Base-by-base conservation (phyloP, 1,284 basidiomycete species). In the Rhodofomes roseus region DNA sequence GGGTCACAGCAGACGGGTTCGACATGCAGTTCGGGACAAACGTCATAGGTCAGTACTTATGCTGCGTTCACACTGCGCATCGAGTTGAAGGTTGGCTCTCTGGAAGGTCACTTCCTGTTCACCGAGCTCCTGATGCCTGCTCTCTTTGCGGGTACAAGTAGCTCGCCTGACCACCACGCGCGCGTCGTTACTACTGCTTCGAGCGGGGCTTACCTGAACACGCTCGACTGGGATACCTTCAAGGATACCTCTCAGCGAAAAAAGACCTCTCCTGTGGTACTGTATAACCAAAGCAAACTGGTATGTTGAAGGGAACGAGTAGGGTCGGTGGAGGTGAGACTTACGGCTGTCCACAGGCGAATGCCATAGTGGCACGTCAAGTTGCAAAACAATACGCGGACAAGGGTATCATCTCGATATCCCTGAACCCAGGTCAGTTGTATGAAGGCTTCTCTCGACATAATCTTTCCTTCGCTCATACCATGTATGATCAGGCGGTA, bases 1-100 rank as follows among this genome's bases (percentile, higher is more conserved):
- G 71, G 58, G 60, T 78, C 43, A 86, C 85, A 0, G 70, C 71
- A 23, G 79, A 89, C 59, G 82, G 82, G 2, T 85, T 83, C 65
- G 83, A 87, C 48, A 67, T 85, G 4, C 83, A 85, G 64, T 85
- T 84, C 58, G 86, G 85, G 0, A 85, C 83, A 9, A 88, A 87
- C 66, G 76, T 79, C 34, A 69, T 86, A 22, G 79, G 80, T 71
- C 34, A 27, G 20, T 16, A 1, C 9, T 12, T n/a, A 14, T 29
- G 44, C 14, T 27, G 14, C n/a, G 5, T 9, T 1, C 22, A 18
- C 8, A 18, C 23, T 29, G 29, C 12, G 22, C 22, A 41, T n/a
- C 22, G 23, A 27, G 4, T 14, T 12, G 37, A 12, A 46, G 40
- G 20, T 23, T 25, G 34, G 3, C 34, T 36, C 12, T 39, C 9